Evolutionary conservation across 495 filamentous ascomycete species (phyloP).

Genomic region (Penicillium bovifimosum): DNA sequence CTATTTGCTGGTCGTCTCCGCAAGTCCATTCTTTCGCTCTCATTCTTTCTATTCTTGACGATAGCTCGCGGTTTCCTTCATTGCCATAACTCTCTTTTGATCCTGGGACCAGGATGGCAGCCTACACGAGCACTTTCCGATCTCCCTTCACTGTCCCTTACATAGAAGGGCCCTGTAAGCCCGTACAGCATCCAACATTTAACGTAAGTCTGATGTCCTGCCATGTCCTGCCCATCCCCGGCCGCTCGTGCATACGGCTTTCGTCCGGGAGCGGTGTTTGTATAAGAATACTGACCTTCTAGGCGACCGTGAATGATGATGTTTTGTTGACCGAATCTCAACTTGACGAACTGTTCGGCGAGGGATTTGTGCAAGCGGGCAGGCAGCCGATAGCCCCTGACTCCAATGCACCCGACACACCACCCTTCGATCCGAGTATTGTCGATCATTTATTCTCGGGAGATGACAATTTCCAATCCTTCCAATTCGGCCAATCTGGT

Average conservation of each 20-base stretch:
- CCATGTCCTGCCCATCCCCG: not conserved
- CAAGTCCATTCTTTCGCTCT: not conserved
- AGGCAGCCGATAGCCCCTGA: no score
- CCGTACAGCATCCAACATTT: not conserved
- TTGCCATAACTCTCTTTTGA: not conserved
- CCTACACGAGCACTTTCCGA: not conserved
- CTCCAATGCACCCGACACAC: no score
- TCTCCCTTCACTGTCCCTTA: not conserved
- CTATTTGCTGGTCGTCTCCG: not conserved
- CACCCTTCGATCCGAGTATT: no score
- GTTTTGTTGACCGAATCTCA: no score
- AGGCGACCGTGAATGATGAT: not conserved
- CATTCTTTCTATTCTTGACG: not conserved
- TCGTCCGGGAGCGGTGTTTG: not conserved
- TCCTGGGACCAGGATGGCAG: not conserved
- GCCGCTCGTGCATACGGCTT: not conserved
- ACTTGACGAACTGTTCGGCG: no score
- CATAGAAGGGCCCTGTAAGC: not conserved
- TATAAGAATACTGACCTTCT: not conserved
- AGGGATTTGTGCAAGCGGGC: no score
- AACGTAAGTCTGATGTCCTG: not conserved
- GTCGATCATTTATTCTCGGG: no score
- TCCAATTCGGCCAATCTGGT: no score
- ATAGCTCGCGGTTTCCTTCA: no score
- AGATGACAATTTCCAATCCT: no score